Base-by-base conservation (phyloP, 495 filamentous ascomycete species). In the Pseudevernia furfuracea region DNA sequence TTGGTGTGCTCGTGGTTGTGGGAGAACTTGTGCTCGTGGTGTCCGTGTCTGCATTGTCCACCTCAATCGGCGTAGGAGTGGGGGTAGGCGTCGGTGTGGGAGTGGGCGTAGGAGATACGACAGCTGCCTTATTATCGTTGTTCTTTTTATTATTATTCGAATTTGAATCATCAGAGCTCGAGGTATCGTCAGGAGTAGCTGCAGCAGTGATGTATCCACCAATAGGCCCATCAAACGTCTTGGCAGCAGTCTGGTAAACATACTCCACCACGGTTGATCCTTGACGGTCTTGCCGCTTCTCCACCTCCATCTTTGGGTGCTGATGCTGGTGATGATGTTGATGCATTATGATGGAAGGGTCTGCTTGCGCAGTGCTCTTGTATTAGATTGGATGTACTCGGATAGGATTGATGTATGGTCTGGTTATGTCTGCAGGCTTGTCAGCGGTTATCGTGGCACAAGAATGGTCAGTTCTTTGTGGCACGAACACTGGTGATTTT, bases 181-280 rank as follows among this genome's bases (percentile, higher is more conserved):
- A 32, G 10, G 53, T 52, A 23, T 36, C 36, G 37, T 58, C 66
- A 58, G 56, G 61, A 38, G 70, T 63, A 58, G 67, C 58, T 62
- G 70, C 69, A 49, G 77, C 46, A 11, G 85, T 87, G 53, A 77
- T 73, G 64, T 81, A 85, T 48, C 84, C 84, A 53, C 72, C 84
- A 53, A 85, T 73, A 1, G 79, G 75, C 19, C 84, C 85, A 39
- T 76, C 73, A 58, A 86, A 87, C 28, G 83, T 85, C 38, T 77
- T 69, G 9, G 76, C 61, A 52, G 81, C 75, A 14, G 86, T 87
- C 59, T 81, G 71, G 70, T 84, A 84, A 17, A 87, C 80, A 41
- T 81, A 77, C 23, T 76, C 74, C 5, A 77, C 74, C 59, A 81
- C 69, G 2, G 80, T 83, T 37, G 68, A 74, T 38, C 15, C 49